Base-by-base conservation (phyloP, 2,329 filamentous ascomycete species). In the Paecilomyces dactylethromorphus region DNA sequence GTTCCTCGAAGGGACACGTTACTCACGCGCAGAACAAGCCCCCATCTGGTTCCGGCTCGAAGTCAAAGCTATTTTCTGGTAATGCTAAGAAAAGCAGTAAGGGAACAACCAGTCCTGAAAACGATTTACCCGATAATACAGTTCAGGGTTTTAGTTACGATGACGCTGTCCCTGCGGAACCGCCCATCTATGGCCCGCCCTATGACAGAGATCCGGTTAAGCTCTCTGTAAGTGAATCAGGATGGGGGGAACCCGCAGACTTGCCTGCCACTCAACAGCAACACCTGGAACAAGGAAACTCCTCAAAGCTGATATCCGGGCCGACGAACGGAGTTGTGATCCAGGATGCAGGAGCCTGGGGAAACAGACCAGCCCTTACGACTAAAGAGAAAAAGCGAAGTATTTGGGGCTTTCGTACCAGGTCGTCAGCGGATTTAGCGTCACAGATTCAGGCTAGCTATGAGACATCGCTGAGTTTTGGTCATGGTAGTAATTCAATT, bases 281-380 rank as follows among this genome's bases (percentile, higher is more conserved):
- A 64, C 62, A 77, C 66, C 31, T 72, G 68, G 63, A 73, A 18
- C 67, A 70, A 24, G 65, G 55, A 56, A 74, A 70, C 64, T 70
- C 63, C 60, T 75, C 74, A 58, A 83, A 81, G 63, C 66, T 74
- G n/a, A 97, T 97, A 56, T 97, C 93, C 1, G 90, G 81, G 1
- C 92, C 93, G 1, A 92, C 87, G 59, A 94, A 97, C 70, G 87
- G 89, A 15, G 85, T 90, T 54, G 82, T 91, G 18, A 96, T 97
- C 63, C 87, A 92, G 26, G 90, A 97, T 71, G 82, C 86, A 15
- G 84, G 87, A n/a, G 82, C 85, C 4, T 96, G 92, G 91, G 92
- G 92, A n/a, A 91, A 90, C 72, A 94, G 87, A 73, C 72, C 82
- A 10, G 66, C 69, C n/a, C 79, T 77, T 12, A 74, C 73, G 39